A percentile compares a stretch with the other conserved stretches of the same genome.
These are phyloP conservation scores for Cytospora paraplurivora DNA, from an alignment of 2,329 filamentous ascomycete species.

Conservation along the genomic window DNA sequence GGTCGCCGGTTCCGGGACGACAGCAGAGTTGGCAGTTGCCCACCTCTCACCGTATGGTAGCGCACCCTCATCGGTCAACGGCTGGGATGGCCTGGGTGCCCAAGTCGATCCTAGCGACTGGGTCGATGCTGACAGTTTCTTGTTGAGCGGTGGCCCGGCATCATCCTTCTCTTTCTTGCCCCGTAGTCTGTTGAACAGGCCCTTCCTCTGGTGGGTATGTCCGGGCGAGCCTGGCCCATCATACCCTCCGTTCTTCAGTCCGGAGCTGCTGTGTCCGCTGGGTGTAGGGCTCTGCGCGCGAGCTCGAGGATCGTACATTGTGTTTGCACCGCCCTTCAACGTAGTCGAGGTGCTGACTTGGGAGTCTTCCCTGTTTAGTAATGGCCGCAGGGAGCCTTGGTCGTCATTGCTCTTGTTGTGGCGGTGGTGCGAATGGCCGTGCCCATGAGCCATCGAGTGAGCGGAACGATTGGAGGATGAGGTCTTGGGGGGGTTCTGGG, in stretches of 20 bases:
- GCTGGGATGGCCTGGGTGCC: conserved; percentile 45
- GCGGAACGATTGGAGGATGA: conserved; percentile 64
- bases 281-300: conserved; percentile 83
- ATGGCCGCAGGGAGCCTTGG: conserved; percentile 67
- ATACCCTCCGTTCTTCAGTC: conserved; percentile 51
- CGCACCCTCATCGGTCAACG: conserved; percentile 42
- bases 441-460: conserved; percentile 65
- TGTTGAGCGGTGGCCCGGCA: conserved; percentile 46
- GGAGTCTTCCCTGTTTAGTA: conserved; percentile 75
- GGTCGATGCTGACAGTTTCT: conserved; percentile 54
- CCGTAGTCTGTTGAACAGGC: conserved; percentile 53
- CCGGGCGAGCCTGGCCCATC: conserved; percentile 63
- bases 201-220: conserved; percentile 51
- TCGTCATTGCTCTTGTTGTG: conserved; percentile 74
- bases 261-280: conserved; percentile 58
- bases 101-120: conserved; percentile 50
- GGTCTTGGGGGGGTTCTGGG: conserved; percentile 57
- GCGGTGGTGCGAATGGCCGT: conserved; percentile 63
- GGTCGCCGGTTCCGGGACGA: conserved; percentile 6
- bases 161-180: conserved; percentile 58
- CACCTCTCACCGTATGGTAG: conserved; percentile 32
- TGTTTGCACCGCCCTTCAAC: conserved; percentile 50
- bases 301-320: conserved; percentile 50
- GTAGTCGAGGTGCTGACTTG: conserved; percentile 48
- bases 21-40: conserved; percentile 19